These are phyloP conservation scores for Meyerozyma guilliermondii DNA, from an alignment of 1,139 yeast species.

Conservation along the genomic window DNA sequence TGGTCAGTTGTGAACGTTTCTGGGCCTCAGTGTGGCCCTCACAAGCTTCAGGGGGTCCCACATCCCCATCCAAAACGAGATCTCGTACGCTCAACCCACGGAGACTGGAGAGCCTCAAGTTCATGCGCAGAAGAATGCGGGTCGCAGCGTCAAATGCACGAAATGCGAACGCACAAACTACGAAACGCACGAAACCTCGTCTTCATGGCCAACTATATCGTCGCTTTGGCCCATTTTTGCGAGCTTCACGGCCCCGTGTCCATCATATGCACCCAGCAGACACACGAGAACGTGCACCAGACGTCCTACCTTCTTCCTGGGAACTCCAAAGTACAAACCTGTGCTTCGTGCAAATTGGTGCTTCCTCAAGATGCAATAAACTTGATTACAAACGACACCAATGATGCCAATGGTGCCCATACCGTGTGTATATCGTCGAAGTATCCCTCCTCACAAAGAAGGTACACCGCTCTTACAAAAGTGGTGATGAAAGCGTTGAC, in stretches of 20 bases:
- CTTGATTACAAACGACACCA: slow-evolving; percentile 17
- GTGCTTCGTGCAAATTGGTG: slow-evolving; percentile 53
- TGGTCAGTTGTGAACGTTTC: neutral
- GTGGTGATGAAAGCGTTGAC: slow-evolving; percentile 63
- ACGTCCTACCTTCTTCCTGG: slow-evolving; percentile 18
- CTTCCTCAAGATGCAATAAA: slow-evolving; percentile 39
- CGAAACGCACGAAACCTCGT: no score
- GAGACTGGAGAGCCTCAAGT: neutral
- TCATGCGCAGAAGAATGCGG: neutral
- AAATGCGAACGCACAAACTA: neutral
- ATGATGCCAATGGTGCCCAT: slow-evolving; percentile 14
- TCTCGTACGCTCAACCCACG: neutral
- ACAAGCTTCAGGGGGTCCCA: neutral
- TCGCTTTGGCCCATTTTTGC: slow-evolving; percentile 76
- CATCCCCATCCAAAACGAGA: neutral
- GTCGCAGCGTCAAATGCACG: neutral
- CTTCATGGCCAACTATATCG: slow-evolving; percentile 21
- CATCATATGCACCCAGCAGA: slow-evolving; percentile 64
- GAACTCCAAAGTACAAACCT: slow-evolving; percentile 40
- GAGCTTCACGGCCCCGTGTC: slow-evolving; percentile 83
- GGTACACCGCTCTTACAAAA: slow-evolving; percentile 54
- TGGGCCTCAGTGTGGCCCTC: neutral
- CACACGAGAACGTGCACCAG: slow-evolving; percentile 20
- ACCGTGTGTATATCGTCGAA: slow-evolving; percentile 44
- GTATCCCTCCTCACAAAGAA: slow-evolving; percentile 53